phyloP scores from a whole-genome alignment of 106 monocot genomes.

The Hemerocallis citrina region DNA sequence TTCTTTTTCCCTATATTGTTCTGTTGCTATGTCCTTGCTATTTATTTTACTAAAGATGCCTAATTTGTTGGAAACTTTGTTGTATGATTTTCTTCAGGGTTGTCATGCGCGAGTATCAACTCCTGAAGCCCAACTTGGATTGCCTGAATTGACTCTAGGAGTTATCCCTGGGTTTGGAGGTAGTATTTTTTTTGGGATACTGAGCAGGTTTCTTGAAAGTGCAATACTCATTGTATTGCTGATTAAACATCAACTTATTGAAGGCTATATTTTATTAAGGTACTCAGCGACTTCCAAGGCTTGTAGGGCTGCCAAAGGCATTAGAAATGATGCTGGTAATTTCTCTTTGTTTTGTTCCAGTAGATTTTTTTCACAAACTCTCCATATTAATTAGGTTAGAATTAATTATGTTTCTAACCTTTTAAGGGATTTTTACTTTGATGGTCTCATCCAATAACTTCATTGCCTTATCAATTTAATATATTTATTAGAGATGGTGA shows the following conservation, averaged over 20 bases:
- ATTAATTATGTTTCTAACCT: not conserved
- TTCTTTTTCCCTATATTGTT: not conserved
- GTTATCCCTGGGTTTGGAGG: slow-evolving; percentile 99
- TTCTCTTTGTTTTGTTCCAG: not conserved
- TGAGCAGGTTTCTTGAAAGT: not conserved
- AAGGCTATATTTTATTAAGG: slow-evolving; percentile 30
- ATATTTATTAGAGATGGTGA: not conserved
- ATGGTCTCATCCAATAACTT: not conserved
- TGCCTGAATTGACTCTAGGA: slow-evolving; percentile 93
- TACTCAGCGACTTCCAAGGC: slow-evolving; percentile 97
- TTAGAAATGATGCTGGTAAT: slow-evolving; percentile 95
- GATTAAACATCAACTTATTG: slow-evolving; percentile 10
- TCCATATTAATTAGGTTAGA: no score
- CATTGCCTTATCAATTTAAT: not conserved
- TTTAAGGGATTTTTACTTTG: not conserved
- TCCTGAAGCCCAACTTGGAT: slow-evolving; percentile 77
- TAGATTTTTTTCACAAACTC: not conserved
- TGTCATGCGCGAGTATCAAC: slow-evolving; percentile 94
- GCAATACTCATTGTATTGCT: not conserved
- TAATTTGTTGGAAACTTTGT: not conserved
- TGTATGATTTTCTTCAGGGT: slow-evolving; percentile 38
- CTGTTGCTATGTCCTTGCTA: not conserved
- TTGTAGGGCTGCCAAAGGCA: slow-evolving; percentile 76
- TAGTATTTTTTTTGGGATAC: slow-evolving; percentile 18
- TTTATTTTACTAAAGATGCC: not conserved